Evolutionary conservation across 108 stramenopile genomes (phyloP).

Genomic region (Skeletonema potamos): DNA sequence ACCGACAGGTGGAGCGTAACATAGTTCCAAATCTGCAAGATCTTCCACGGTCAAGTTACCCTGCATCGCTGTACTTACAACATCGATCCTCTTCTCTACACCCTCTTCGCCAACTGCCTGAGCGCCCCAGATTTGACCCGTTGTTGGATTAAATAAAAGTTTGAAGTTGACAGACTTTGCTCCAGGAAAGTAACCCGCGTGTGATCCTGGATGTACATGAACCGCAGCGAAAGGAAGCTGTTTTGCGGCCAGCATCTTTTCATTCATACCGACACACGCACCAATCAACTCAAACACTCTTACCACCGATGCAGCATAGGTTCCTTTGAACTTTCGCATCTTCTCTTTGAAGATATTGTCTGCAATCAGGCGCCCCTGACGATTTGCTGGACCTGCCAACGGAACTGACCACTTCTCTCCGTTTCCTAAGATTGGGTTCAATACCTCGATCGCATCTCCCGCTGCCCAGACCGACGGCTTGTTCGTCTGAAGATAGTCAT

Average conservation of each 20-base stretch:
- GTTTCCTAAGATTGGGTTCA: slow-evolving; percentile 52
- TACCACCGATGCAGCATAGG: slow-evolving; percentile 65
- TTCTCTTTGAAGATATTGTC: slow-evolving; percentile 59
- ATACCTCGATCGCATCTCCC: slow-evolving; percentile 66
- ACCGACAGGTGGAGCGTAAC: slow-evolving; percentile 76
- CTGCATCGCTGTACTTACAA: slow-evolving; percentile 74
- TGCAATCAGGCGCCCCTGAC: slow-evolving; percentile 70
- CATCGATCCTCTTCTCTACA: slow-evolving; percentile 73
- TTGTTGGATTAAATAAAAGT: slow-evolving; percentile 51
- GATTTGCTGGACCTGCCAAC: slow-evolving; percentile 74
- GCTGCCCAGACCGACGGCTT: slow-evolving; percentile 62
- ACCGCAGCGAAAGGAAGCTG: slow-evolving; percentile 50
- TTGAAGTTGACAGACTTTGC: slow-evolving; percentile 65
- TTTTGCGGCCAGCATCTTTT: slow-evolving; percentile 56
- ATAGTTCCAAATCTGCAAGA: slow-evolving; percentile 64
- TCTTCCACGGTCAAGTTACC: slow-evolving; percentile 56
- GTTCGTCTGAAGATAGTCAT: slow-evolving; percentile 55
- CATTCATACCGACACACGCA: slow-evolving; percentile 70
- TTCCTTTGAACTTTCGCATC: slow-evolving; percentile 65
- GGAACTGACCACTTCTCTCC: slow-evolving; percentile 65
- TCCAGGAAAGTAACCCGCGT: slow-evolving; percentile 69
- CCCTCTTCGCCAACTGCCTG: slow-evolving; percentile 75
- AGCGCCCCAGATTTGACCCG: slow-evolving; percentile 64
- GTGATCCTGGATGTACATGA: slow-evolving; percentile 67
- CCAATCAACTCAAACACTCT: slow-evolving; percentile 60